phyloP scores from a whole-genome alignment of 768 basidiomycete genomes.

The Fibroporia radiculosa region DNA sequence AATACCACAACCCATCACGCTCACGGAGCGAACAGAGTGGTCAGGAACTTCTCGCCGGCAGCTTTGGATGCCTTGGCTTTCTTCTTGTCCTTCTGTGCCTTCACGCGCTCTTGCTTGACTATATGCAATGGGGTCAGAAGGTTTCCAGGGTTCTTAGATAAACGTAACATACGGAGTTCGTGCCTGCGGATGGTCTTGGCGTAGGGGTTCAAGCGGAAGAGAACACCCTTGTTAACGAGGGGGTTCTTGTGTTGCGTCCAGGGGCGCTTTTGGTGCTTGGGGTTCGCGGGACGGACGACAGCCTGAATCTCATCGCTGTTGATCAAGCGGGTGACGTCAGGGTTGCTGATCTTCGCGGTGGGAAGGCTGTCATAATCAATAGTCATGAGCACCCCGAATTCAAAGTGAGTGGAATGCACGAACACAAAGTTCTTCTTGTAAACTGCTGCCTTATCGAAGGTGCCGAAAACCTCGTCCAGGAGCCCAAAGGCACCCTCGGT shows the following conservation, averaged over 20 bases:
- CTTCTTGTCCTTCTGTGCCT: conserved; percentile 50
- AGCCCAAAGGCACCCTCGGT: conserved; percentile 89
- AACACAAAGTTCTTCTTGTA: conserved; percentile 89
- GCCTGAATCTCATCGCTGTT: conserved; percentile 98
- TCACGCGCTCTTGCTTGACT: conserved; percentile 78
- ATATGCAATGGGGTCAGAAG: conserved; percentile 10
- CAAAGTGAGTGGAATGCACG: conserved; percentile 19
- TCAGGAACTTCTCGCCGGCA: conserved; percentile 79
- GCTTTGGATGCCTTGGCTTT: conserved; percentile 55
- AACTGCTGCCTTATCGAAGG: conserved; percentile 78
- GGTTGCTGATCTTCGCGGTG: conserved; percentile 92
- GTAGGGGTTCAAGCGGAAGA: conserved; percentile 98
- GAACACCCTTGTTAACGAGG: conserved; percentile 83
- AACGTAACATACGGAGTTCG: conserved; percentile 66
- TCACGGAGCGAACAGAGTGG: conserved; percentile 81
- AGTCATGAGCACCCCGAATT: neutral
- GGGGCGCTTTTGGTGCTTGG: conserved; percentile 83
- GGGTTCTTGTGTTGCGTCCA: conserved; percentile 99
- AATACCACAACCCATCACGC: neutral
- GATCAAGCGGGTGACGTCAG: conserved; percentile 95
- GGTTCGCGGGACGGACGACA: conserved; percentile 84
- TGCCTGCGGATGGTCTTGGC: conserved; percentile 89
- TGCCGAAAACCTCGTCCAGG: conserved; percentile 94
- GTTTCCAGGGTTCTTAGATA: neutral
- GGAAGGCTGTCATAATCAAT: conserved; percentile 60